These are phyloP conservation scores for Lathyrus oleraceus DNA, from an alignment of 306 rosid genomes.

Conservation along the genomic window DNA sequence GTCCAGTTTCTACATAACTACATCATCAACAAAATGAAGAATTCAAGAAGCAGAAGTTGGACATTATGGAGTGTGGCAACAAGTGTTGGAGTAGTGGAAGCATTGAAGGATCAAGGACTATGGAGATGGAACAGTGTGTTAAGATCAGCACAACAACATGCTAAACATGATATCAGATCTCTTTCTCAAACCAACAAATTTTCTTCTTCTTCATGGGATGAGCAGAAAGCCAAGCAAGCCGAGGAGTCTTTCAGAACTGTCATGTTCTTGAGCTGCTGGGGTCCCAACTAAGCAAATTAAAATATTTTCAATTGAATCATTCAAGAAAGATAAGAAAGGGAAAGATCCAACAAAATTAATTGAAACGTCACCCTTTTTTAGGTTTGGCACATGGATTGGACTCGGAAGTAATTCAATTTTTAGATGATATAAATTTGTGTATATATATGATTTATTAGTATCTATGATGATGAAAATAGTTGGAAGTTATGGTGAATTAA, in stretches of 20 bases:
- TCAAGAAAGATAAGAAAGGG: no score
- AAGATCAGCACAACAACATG: slow-evolving; percentile 50
- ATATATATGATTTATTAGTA: no score
- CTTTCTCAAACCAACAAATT: slow-evolving; percentile 37
- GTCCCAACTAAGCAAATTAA: slow-evolving; percentile 28
- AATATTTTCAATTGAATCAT: no score
- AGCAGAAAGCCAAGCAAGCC: slow-evolving; percentile 50
- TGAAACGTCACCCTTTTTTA: no score
- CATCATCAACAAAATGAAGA: neutral
- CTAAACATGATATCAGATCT: slow-evolving; percentile 38
- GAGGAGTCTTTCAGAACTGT: slow-evolving; percentile 64
- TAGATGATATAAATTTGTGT: no score
- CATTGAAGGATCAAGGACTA: slow-evolving; percentile 46
- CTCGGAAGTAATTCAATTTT: no score
- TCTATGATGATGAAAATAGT: no score
- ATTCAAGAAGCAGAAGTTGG: slow-evolving; percentile 37
- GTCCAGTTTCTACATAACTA: neutral
- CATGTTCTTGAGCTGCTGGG: slow-evolving; percentile 69
- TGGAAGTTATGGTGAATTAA: no score
- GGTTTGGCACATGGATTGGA: no score
- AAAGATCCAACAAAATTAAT: no score
- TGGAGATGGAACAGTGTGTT: slow-evolving; percentile 51
- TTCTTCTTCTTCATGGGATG: slow-evolving; percentile 48
- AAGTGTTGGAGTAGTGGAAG: neutral
- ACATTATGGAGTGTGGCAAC: slow-evolving; percentile 21